These are phyloP conservation scores for Musa acuminata DNA, from an alignment of 176 grass and related monocot species.

Conservation along the genomic window DNA sequence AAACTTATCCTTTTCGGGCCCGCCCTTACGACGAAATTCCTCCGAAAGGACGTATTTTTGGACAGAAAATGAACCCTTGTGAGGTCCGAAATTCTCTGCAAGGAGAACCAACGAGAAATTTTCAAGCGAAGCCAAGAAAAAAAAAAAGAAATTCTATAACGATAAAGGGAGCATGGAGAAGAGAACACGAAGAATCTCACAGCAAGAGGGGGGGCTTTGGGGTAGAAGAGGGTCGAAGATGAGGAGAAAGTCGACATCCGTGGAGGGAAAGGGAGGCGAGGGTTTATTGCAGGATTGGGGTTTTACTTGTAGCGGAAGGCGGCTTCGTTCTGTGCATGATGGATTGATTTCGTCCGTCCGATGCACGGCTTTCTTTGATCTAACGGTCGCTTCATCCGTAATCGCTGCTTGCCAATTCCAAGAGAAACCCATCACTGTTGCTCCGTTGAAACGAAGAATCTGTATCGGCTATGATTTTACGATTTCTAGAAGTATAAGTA, in stretches of 20 bases:
- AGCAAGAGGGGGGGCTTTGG: background rate
- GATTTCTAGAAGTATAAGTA: fast-evolving
- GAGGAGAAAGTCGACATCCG: background rate
- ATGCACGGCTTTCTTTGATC: background rate
- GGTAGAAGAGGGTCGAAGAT: background rate
- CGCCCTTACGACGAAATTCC: constrained; percentile 37
- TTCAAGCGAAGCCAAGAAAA: background rate
- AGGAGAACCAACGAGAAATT: background rate
- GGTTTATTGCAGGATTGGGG: background rate
- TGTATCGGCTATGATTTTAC: no score
- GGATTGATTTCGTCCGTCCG: background rate
- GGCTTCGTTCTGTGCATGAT: background rate
- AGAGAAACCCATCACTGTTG: no score
- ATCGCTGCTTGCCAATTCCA: no score
- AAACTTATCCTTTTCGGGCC: constrained; percentile 58
- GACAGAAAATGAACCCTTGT: background rate
- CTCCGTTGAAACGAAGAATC: no score
- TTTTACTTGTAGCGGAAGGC: background rate
- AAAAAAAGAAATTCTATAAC: background rate
- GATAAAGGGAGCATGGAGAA: background rate
- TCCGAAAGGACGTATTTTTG: background rate
- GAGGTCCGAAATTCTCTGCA: background rate
- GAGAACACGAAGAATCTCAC: background rate
- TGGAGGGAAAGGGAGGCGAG: background rate
- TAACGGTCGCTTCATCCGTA: no score